Percentiles rank a stretch among this genome's conserved stretches.
phyloP scores from a whole-genome alignment of 129 eudicot species.

The carrot (Daucus carota) region DNA sequence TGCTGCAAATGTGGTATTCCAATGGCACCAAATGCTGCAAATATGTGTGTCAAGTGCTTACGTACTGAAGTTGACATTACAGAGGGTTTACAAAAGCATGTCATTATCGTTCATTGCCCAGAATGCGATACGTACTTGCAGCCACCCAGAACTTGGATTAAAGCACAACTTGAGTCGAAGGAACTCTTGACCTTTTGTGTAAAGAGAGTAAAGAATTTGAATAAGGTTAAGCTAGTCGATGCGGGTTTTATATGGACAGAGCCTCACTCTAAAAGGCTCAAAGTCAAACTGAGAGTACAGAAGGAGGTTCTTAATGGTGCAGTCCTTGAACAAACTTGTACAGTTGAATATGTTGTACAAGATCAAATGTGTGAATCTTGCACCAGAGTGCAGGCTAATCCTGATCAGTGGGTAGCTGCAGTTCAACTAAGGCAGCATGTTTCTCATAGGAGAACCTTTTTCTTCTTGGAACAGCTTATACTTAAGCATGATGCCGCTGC shows the following conservation, averaged over 20 bases:
- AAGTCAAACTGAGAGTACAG: conserved; percentile 33
- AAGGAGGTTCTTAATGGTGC: conserved; percentile 51
- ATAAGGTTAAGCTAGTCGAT: conserved; percentile 21
- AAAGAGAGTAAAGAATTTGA: conserved; percentile 27
- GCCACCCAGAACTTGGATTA: conserved; percentile 52
- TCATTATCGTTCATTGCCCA: conserved; percentile 30
- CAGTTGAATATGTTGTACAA: conserved; percentile 44
- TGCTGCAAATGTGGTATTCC: conserved; percentile 56
- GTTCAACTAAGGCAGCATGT: conserved; percentile 14
- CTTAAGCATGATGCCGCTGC: conserved; percentile 16
- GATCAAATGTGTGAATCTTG: conserved; percentile 58
- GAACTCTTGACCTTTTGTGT: conserved; percentile 52
- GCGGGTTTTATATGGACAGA: conserved; percentile 23
- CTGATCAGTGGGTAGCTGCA: conserved; percentile 45
- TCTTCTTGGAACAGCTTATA: conserved; percentile 12
- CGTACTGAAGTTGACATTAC: conserved; percentile 30
- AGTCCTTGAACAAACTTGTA: conserved; percentile 36
- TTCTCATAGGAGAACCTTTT: conserved; percentile 15
- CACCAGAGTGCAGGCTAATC: conserved; percentile 42
- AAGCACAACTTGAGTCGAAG: conserved; percentile 39
- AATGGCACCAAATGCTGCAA: conserved; percentile 50
- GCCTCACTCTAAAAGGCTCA: conserved; percentile 27
- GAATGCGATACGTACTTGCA: conserved; percentile 48
- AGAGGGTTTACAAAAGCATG: conserved; percentile 48
- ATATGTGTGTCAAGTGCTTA: conserved; percentile 51